Base-by-base conservation (phyloP, 2,329 filamentous ascomycete genomes). In the Claviceps citrina region DNA sequence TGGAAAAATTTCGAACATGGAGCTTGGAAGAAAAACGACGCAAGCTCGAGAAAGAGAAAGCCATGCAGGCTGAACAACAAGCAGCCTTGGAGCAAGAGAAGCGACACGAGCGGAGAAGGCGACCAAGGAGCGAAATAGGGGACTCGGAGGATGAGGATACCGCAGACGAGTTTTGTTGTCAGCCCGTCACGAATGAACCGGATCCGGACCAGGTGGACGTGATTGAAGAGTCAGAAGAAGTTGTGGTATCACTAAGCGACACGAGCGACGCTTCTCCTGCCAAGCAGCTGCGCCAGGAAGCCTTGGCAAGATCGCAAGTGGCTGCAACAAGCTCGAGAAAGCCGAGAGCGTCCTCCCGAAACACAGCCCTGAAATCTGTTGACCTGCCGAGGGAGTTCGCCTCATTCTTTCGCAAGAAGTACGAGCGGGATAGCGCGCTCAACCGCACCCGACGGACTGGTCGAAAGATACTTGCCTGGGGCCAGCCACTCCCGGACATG, bases 1-100 rank as follows among this genome's bases (percentile, higher is more conserved):
- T 96, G 16, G 77, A 84, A 46, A 96, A 95, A 56, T 96, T 95
- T 56, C 74, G 78, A 38, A 67, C 74, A 40, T 96, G 87, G 87
- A 86, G 79, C 46, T 73, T 87, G 45, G 84, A 93, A 55, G 91
- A 98, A 59, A 93, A 87, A 64, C 75, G 81, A 32, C 68, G 84
- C 44, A 85, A 85, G 59, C 62, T 76, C 3, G 81, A 85, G 51
- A 84, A 78, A 52, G 84, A 89, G 44, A 78, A 77, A 16, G 32
- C 30, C 2, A n/a, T 40, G 5, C 43, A 42, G 8, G 43, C 43
- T 5, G 40, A 40, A 15, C 43, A 45, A 27, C 32, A 39, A 28
- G 40, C 43, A 40, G 52, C 46, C 8, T 43, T 58, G 4, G 59
- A 54, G 16, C 47, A 46, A n/a, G 49, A 51, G n/a, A 64, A 65